Evolutionary conservation across 768 basidiomycete species (phyloP).

Genomic region (Mycena vitilis): DNA sequence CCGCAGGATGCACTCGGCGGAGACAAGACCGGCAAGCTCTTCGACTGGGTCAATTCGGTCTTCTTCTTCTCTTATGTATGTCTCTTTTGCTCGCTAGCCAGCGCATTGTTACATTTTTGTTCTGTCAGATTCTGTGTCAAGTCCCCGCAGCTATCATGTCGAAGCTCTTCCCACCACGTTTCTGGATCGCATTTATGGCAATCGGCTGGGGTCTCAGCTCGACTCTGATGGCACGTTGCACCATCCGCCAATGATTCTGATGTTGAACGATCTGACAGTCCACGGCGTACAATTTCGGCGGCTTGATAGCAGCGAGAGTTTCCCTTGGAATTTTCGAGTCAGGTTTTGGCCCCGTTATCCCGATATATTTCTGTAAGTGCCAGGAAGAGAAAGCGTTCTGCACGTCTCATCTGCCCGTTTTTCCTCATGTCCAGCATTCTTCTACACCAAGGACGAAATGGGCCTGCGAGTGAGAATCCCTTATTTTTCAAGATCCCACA

Average conservation of each 20-base stretch:
- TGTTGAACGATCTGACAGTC: conserved; percentile 53
- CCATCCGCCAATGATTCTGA: not conserved
- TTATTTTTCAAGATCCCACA: not conserved
- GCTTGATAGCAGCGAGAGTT: conserved; percentile 68
- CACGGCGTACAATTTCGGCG: conserved; percentile 68
- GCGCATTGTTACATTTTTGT: not conserved
- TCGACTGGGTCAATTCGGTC: conserved; percentile 81
- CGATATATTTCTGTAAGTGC: conserved; percentile 78
- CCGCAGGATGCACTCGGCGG: conserved; percentile 73
- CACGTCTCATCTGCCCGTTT: not conserved
- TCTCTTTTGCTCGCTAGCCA: conserved; percentile 7
- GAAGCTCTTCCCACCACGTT: conserved; percentile 75
- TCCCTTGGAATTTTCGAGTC: conserved; percentile 84
- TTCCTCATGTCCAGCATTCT: conserved; percentile 63
- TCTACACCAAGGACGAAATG: conserved; percentile 81
- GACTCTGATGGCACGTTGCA: conserved; percentile 67
- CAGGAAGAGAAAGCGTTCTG: not conserved
- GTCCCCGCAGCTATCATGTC: conserved; percentile 73
- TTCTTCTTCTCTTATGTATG: conserved; percentile 86
- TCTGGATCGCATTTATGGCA: conserved; percentile 74
- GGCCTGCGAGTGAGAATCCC: conserved; percentile 66
- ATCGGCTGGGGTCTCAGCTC: conserved; percentile 84
- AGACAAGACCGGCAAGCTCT: conserved; percentile 74
- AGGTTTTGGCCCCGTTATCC: conserved; percentile 81
- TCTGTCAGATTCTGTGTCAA: conserved; percentile 70